Evolutionary conservation across 2,329 filamentous ascomycete genomes (phyloP), one percentile per base, ranked within the genome.

Genomic region (Hymenoscyphus scutula): DNA sequence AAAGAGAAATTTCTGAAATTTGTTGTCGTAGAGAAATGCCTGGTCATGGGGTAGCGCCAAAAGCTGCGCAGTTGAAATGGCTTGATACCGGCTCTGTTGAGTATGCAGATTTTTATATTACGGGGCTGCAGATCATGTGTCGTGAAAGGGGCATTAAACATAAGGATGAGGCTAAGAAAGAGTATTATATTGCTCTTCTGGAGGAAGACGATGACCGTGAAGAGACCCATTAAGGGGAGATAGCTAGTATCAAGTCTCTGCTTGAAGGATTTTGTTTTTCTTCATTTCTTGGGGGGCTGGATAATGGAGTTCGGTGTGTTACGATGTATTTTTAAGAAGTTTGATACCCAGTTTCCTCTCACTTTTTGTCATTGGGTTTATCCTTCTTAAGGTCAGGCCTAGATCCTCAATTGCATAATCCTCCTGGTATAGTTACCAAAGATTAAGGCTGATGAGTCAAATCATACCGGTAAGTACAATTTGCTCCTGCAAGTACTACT

Each of bases 11-110:
- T 17, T 7, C 1, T 0, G 62, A 65, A 8, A 68, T 69, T 4
- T 68, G 63, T 55, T 1, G 1, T 1, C 38, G 64, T 7, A 60
- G 64, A 29, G 64, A 56, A 13, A 68, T 66, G 67, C 62, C 60
- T 3, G 64, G 61, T 1, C n/a, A 11, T 30, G 66, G 64, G 5
- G 23, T 23, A 27, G 57, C 41, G 1, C 57, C 67, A 5, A 68
- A 65, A 53, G 65, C 67, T 60, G 56, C 62, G 2, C 61, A 65
- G 61, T 6, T 67, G n/a, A 68, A 69, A 32, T 69, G 66, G 63
- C 62, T 69, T 53, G 66, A 68, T 19, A 69, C 63, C 2, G 66
- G 63, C 11, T 30, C 23, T 17, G 30, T 69, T 30, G 63, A 64
- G 8, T 69, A 69, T 62, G 59, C 64, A 7, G 66, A 68, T 58